Base-by-base conservation (phyloP, 345 rosid species). In the Pistacia atlantica region DNA sequence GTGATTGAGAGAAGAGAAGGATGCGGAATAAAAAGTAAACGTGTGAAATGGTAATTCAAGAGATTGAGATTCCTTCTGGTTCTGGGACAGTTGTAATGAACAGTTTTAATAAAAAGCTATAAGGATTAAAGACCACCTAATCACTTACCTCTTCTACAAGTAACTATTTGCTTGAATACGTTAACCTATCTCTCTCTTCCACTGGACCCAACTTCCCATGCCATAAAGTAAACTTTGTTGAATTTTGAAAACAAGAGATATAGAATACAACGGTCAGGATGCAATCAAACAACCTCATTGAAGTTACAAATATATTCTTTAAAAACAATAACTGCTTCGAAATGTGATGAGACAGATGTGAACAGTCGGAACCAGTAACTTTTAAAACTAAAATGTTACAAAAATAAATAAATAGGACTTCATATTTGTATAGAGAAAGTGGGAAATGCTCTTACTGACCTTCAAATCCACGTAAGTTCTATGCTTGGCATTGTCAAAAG, bases 391-490 rank as follows among this genome's bases (percentile, higher is more conserved):
- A 8, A 37, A 22, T 25, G 5, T 8, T 7, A 46, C 11, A n/a
- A 35, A 22, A 1, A 37, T 7, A 1, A 42, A 1, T 25, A 35
- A 48, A 65, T 16, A 42, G 46, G 9, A 42, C 46, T 42, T 42
- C 9, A 7, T 5, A 42, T 45, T 52, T 16, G 31, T 45, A 46
- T 22, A 37, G 11, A 60, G n/a, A 52, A 61, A 16, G 48, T 31
- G 33, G 10, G 60, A 73, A 73, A 31, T 28, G 5, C 13, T 60
- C 10, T 31, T 38, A 22, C 77, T 77, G 79, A 87, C 99, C 97
- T 96, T 96, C 83, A 96, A 82, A 83, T 96, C 99, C 38, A 96
- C 98, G 8, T 96, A 96, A 28, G 99, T 96, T 48, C 98, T 90
- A 83, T 93, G 98, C 90, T 96, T 91, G 22, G 93, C 99, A 54